A percentile compares a stretch with the other conserved stretches of the same genome.
These are phyloP conservation scores for Solanum etuberosum DNA, from an alignment of 257 asterid genomes.

Conservation along the genomic window DNA sequence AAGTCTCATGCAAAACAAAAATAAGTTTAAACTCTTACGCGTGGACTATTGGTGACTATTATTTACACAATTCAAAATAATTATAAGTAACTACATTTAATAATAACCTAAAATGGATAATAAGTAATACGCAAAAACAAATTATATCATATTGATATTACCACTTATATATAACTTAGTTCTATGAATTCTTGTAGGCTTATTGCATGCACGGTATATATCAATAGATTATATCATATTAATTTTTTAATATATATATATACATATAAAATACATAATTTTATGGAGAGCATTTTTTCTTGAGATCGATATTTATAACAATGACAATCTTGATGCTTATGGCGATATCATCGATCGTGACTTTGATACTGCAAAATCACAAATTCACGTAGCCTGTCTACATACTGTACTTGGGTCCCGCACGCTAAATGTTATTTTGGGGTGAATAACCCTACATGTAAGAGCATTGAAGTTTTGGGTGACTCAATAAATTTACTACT, in stretches of 20 bases:
- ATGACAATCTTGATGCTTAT: background rate
- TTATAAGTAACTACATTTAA: background rate
- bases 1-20: background rate
- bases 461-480: background rate
- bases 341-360: background rate
- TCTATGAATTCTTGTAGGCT: too few species aligned
- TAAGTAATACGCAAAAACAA: background rate
- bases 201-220: background rate
- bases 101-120: background rate
- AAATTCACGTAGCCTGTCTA: background rate
- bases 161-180: too few species aligned
- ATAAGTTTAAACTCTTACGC: background rate
- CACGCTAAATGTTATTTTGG: background rate
- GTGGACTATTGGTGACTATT: background rate
- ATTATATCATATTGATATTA: background rate
- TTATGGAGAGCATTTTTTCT: too few species aligned
- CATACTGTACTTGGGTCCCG: background rate
- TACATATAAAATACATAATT: too few species aligned
- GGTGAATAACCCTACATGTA: background rate
- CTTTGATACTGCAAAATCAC: background rate
- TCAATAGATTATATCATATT: too few species aligned
- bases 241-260: too few species aligned
- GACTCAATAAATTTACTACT: background rate
- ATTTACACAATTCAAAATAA: background rate
- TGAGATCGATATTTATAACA: too few species aligned